These are phyloP conservation scores for Penicillium occitanis DNA, from an alignment of 2,329 filamentous ascomycete species.

Conservation along the genomic window DNA sequence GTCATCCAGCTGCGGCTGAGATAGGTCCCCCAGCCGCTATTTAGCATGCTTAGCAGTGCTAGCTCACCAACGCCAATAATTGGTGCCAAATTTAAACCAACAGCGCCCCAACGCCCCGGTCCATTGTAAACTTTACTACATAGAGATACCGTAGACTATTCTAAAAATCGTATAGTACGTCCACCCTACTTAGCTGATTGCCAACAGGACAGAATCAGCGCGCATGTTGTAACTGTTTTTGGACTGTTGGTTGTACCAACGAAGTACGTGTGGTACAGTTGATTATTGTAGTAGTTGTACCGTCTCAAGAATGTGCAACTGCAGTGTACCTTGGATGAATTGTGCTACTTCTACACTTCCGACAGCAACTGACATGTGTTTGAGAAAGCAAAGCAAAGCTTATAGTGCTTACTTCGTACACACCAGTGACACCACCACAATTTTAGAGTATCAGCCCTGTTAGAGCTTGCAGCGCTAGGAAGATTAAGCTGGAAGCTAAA, in stretches of 20 bases:
- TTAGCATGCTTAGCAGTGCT: not conserved
- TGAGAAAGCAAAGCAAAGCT: not conserved
- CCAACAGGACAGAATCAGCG: not conserved
- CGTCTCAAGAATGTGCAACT: not conserved
- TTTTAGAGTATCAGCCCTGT: not conserved
- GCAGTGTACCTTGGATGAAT: not conserved
- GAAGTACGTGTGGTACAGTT: not conserved
- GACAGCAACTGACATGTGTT: not conserved
- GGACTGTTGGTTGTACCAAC: not conserved
- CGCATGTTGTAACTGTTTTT: not conserved
- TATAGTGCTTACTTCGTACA: not conserved
- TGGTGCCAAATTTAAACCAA: not conserved
- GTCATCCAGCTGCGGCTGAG: constrained; percentile 1
- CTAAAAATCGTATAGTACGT: not conserved
- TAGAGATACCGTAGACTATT: not conserved
- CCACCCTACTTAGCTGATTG: not conserved
- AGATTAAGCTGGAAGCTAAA: not conserved
- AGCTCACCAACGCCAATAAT: not conserved
- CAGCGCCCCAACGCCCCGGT: not conserved
- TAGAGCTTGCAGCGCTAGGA: not conserved
- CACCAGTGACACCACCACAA: not conserved
- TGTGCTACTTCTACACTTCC: not conserved
- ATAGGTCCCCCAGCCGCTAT: not conserved
- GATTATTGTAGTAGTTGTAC: not conserved
- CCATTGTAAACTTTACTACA: not conserved